phyloP scores from a whole-genome alignment of 2,329 filamentous ascomycete species.

The Diaporthe ilicicola region DNA sequence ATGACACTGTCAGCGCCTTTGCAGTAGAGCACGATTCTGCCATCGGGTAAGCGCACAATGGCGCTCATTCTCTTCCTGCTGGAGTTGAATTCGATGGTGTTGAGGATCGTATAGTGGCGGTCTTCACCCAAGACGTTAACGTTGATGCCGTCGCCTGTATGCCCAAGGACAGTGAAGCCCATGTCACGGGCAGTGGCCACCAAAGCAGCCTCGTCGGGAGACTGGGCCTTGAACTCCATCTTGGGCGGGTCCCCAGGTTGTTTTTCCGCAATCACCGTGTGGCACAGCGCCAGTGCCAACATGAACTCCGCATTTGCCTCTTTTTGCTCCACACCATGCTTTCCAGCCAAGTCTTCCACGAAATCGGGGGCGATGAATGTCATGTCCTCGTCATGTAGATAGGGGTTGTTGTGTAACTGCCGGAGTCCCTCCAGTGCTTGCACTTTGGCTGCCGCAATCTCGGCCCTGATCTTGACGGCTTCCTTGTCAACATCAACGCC shows the following conservation, averaged over 20 bases:
- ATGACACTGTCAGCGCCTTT: constrained; percentile 98
- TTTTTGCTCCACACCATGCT: constrained; percentile 79
- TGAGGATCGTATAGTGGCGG: constrained; percentile 84
- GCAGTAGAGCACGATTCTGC: constrained; percentile 89
- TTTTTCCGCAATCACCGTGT: constrained; percentile 93
- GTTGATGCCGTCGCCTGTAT: constrained; percentile 80
- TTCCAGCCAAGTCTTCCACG: constrained; percentile 81
- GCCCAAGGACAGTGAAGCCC: constrained; percentile 90
- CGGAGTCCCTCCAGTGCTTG: constrained; percentile 78
- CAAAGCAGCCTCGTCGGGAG: constrained; percentile 93
- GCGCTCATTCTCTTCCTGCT: constrained; percentile 97
- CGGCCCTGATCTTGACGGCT: constrained; percentile 72
- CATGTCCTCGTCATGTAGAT: constrained; percentile 86
- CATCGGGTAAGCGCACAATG: constrained; percentile 93
- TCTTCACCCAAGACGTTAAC: constrained; percentile 90
- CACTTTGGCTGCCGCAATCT: constrained; percentile 81
- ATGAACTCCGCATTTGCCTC: constrained; percentile 88
- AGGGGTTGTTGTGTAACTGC: constrained; percentile 86
- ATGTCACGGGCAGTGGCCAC: constrained; percentile 95
- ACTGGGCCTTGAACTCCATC: constrained; percentile 97
- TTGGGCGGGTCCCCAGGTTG: constrained; percentile 88
- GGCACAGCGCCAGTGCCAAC: constrained; percentile 93
- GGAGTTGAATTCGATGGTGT: constrained; percentile 97
- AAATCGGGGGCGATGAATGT: constrained; percentile 95
- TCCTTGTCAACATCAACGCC: constrained; percentile 89